phyloP scores from a whole-genome alignment of 352 stramenopile species.

The Phytophthora pistaciae region DNA sequence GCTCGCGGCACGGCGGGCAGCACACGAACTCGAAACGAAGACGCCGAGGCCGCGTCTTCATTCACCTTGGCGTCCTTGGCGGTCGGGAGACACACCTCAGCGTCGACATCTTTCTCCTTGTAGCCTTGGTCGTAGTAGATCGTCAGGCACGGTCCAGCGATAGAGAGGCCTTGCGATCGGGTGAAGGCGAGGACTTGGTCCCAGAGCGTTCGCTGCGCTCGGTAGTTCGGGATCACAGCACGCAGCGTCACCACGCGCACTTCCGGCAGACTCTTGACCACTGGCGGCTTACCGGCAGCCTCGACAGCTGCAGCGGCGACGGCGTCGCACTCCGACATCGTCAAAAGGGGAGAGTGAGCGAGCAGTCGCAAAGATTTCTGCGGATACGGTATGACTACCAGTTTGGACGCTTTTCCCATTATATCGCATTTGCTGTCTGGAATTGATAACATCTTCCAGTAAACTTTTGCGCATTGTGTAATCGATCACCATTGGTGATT shows the following conservation, averaged over 20 bases:
- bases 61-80: slow-evolving; percentile 21
- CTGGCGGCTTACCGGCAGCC: slow-evolving; percentile 19
- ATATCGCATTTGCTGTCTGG: no score
- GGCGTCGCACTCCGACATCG: slow-evolving; percentile 30
- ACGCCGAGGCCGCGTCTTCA: slow-evolving; percentile 8
- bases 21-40: slow-evolving; percentile 29
- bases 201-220: slow-evolving; percentile 54
- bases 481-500: no score
- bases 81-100: slow-evolving; percentile 55
- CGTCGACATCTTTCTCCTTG: slow-evolving; percentile 55
- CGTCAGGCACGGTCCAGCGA: slow-evolving; percentile 38
- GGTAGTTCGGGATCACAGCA: slow-evolving; percentile 52
- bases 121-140: slow-evolving; percentile 53
- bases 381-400: background rate
- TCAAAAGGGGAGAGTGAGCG: background rate
- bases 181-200: slow-evolving; percentile 38
- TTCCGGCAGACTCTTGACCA: slow-evolving; percentile 40
- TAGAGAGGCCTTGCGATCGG: slow-evolving; percentile 19
- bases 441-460: no score
- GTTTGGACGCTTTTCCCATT: no score
- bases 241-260: slow-evolving; percentile 50
- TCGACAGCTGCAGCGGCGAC: slow-evolving; percentile 20
- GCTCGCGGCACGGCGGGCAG: slow-evolving; percentile 24
- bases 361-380: slow-evolving; percentile 1
- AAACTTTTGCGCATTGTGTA: no score